These are phyloP conservation scores for Phaffia australis DNA, from an alignment of 768 basidiomycete species.

Conservation along the genomic window DNA sequence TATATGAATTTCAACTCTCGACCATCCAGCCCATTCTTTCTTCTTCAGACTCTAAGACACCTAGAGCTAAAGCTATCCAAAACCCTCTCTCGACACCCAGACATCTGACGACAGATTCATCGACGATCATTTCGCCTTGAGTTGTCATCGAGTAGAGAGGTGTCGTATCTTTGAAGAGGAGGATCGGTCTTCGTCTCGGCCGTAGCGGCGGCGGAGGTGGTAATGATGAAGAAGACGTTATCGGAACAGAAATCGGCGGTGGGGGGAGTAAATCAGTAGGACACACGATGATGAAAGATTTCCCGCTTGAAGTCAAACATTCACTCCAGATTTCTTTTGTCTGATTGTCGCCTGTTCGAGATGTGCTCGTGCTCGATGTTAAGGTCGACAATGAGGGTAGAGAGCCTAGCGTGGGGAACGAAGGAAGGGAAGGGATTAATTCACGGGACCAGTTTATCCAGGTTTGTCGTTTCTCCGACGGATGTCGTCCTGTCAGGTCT, in stretches of 20 bases:
- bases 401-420: neutral
- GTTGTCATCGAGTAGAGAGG: constrained; percentile 10
- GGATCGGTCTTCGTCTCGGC: constrained; percentile 15
- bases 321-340: neutral
- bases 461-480: too few relatives aligned
- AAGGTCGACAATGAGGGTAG: neutral
- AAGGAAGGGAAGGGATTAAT: neutral
- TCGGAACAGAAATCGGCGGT: neutral
- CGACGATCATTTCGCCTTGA: constrained; percentile 12
- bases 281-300: neutral
- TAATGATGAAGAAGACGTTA: neutral
- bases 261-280: neutral
- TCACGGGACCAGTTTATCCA: too few relatives aligned
- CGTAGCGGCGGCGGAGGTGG: neutral
- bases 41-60: constrained; percentile 7
- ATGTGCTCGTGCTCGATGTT: neutral
- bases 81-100: constrained; percentile 18
- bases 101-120: constrained; percentile 6
- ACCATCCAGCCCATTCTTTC: neutral
- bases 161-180: constrained; percentile 8
- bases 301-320: constrained; percentile 5
- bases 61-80: constrained; percentile 8
- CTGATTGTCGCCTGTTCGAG: too few relatives aligned
- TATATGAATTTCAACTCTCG: too few relatives aligned
- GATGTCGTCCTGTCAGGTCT: too few relatives aligned